Evolutionary conservation across 2,329 filamentous ascomycete species (phyloP).

Genomic region (Didymella lethalis): DNA sequence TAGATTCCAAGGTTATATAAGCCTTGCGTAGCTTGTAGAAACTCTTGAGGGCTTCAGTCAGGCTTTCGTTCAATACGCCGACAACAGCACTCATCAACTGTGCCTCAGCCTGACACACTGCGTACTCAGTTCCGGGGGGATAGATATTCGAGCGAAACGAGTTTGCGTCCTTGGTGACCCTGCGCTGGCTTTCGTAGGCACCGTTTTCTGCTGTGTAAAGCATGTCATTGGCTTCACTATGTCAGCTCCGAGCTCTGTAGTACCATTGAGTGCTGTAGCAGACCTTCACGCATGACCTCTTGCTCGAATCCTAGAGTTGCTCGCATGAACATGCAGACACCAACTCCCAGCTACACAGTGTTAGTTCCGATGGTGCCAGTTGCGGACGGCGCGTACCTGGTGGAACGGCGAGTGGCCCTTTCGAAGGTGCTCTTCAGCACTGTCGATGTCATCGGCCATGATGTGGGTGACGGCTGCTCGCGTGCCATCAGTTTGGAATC

Average conservation of each 20-base stretch:
- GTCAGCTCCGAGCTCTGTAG: constrained; percentile 16
- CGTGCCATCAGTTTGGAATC: constrained; percentile 35
- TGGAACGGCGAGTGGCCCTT: constrained; percentile 87
- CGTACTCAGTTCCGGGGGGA: constrained; percentile 83
- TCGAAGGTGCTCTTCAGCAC: constrained; percentile 76
- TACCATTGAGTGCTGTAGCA: constrained; percentile 10
- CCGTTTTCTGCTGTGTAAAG: constrained; percentile 78
- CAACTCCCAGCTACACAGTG: constrained; percentile 70
- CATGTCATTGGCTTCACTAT: constrained; percentile 67
- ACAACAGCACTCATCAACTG: constrained; percentile 91
- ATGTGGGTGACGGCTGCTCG: constrained; percentile 70
- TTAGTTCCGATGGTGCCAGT: constrained; percentile 28
- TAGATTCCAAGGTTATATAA: constrained; percentile 79
- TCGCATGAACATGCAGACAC: constrained; percentile 83
- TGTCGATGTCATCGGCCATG: constrained; percentile 89
- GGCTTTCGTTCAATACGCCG: constrained; percentile 87
- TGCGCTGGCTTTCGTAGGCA: constrained; percentile 78
- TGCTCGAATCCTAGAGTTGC: constrained; percentile 92
- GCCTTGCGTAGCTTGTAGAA: constrained; percentile 94
- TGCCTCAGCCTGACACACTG: constrained; percentile 81
- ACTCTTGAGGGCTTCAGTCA: constrained; percentile 88
- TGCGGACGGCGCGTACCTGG: constrained; percentile 57
- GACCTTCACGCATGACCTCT: constrained; percentile 81
- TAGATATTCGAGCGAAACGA: constrained; percentile 72
- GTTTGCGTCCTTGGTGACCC: constrained; percentile 70